Evolutionary conservation across 2,329 filamentous ascomycete genomes (phyloP), one percentile per base, ranked within the genome.

Genomic region (Diplodia mutila): DNA sequence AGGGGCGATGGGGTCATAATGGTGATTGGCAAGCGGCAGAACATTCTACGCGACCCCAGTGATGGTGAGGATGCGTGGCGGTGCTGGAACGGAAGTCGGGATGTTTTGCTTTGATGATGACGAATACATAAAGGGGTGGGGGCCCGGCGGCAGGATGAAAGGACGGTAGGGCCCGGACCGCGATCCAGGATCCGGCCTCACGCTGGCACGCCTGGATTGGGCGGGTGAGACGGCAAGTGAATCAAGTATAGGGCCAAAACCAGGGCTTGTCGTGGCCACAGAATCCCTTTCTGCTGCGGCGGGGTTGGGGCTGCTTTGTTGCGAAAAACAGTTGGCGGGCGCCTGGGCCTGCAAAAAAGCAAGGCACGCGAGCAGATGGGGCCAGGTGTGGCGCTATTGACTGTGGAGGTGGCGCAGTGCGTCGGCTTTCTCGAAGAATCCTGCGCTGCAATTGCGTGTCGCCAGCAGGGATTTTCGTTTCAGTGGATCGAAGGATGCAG

Each of bases 81-180:
- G 34, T 12, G 34, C 34, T 37, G 34, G 34, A 11, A 37, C 34
- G 34, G 34, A 37, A 37, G 11, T 37, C 34, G 34, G 21, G 12
- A 34, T 51, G 59, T 63, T 63, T 63, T 51, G 42, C 37, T 27
- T 63, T 51, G 59, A 63, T 37, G 42, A 46, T 46, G 42, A 46
- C 42, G 59, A 16, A 8, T 27, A 14, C 46, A 42, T 27, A 14
- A 59, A 42, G 39, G 39, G 57, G 21, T 29, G 25, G n/a, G 4
- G 16, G 6, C 34, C n/a, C 14, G 54, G 14, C 42, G 11, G 11
- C 49, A 11, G 59, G 42, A 63, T 63, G 59, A 63, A 51, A 63
- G 59, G 59, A 27, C 27, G 11, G 25, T 48, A 18, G 55, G 53
- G 18, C 42, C 42, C 23, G 37, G 6, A 29, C 34, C 37, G 21